phyloP scores from a whole-genome alignment of 2,329 filamentous ascomycete genomes.

The Fusarium fujikuroi region DNA sequence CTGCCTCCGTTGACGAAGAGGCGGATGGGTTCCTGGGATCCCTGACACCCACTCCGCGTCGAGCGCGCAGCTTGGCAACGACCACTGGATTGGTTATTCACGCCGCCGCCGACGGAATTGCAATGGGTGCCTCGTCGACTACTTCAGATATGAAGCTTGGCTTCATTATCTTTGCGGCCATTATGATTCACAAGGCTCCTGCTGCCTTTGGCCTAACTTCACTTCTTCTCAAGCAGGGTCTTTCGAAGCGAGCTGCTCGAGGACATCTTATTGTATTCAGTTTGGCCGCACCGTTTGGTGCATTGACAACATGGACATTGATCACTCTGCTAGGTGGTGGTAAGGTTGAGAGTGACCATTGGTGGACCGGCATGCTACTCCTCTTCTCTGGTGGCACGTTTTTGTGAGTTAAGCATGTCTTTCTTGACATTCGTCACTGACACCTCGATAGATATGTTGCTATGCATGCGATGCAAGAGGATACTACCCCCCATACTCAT shows the following conservation, averaged over 20 bases:
- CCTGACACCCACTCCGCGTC: constrained; percentile 66
- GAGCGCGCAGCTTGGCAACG: constrained; percentile 76
- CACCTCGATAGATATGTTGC: constrained; percentile 80
- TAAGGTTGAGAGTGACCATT: constrained; percentile 71
- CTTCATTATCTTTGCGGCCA: constrained; percentile 92
- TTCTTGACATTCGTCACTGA: constrained; percentile 21
- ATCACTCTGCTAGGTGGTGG: constrained; percentile 78
- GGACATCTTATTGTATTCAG: constrained; percentile 92
- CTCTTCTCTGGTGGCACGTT: constrained; percentile 98
- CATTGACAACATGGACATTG: constrained; percentile 82
- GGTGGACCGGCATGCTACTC: constrained; percentile 91
- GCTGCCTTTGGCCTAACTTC: constrained; percentile 95
- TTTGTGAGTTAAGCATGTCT: constrained; percentile 68
- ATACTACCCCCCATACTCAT: constrained; percentile 59
- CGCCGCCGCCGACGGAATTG: constrained; percentile 93
- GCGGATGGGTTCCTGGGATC: constrained; percentile 69
- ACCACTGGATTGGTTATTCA: constrained; percentile 97
- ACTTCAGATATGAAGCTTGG: constrained; percentile 79
- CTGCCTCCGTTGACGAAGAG: constrained; percentile 63
- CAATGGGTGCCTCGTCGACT: constrained; percentile 89
- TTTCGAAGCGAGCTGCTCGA: constrained; percentile 86
- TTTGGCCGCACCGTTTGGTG: constrained; percentile 87
- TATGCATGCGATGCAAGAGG: constrained; percentile 98
- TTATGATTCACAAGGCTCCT: constrained; percentile 97
- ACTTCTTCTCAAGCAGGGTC: constrained; percentile 87